phyloP scores from a whole-genome alignment of 148 eudicot genomes.

The Camellia japonica region DNA sequence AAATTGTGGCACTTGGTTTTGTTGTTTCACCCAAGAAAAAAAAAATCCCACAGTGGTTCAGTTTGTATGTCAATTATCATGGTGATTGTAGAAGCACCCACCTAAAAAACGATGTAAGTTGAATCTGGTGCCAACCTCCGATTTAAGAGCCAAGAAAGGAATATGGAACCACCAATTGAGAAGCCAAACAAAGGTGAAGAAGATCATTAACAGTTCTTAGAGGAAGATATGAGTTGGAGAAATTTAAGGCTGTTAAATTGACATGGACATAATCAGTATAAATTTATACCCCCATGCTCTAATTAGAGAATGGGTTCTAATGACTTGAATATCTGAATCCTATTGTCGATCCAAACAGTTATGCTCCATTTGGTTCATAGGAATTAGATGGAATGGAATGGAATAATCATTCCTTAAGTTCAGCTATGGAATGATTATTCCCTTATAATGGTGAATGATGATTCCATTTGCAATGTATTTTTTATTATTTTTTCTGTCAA shows the following conservation, averaged over 20 bases:
- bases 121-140: neutral
- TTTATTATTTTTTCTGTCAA: too few species aligned
- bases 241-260: conserved; percentile 3
- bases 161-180: neutral
- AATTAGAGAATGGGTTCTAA: neutral
- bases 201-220: neutral
- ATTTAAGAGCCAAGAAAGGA: neutral
- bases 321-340: neutral
- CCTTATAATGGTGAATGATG: too few species aligned
- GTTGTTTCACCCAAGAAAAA: neutral
- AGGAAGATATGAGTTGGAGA: neutral
- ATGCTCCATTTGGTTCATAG: too few species aligned
- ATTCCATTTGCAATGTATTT: too few species aligned
- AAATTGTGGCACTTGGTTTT: neutral
- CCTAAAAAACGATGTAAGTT: neutral
- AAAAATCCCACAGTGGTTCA: neutral
- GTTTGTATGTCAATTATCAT: neutral
- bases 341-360: neutral
- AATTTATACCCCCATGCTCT: neutral
- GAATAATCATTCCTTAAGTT: too few species aligned
- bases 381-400: too few species aligned
- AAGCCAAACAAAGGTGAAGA: neutral
- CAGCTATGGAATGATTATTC: too few species aligned
- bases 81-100: neutral
- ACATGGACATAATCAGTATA: neutral